Evolutionary conservation across 1,139 yeast genomes (phyloP), one percentile per base, ranked within the genome.

Genomic region (Wickerhamomyces sp.): DNA sequence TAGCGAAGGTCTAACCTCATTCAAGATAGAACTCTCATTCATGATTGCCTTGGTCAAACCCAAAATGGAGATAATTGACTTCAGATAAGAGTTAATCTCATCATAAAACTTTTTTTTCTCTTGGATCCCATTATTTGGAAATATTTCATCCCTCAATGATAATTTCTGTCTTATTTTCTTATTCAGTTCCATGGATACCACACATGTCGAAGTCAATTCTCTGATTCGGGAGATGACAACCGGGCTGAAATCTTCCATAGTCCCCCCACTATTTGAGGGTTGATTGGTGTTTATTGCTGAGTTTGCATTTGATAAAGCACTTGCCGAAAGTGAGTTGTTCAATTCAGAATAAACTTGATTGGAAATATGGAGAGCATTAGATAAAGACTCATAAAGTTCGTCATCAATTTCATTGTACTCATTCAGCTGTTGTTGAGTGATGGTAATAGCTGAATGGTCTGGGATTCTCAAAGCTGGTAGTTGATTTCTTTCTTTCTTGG

Each of bases 21-120:
- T 84, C 43, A 91, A 71, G 13, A 82, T 76, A 0, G 95, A 93
- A 48, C 89, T 70, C 56, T 88, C 96, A 46, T 76, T 75, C 76
- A 88, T 84, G n/a, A 93, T 80, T 1, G 80, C 78, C 60, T 89
- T 90, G 0, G 94, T 90, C 1, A 89, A 79, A 1, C 93, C 93
- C 53, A 91, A 72, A 36, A 93, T 86, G 41, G 82, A 85, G 50
- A 90, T 84, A 47, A 89, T 84, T 0, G 95, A 84, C 59, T 89
- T 90, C 55, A 91, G 71, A 57, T 91, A 89, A 45, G 80, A 69
- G 63, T 88, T 90, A 36, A 90, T 84, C 57, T 87, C 94, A 55
- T 91, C 98, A 81, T 95, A 91, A 49, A 93, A 82, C 54, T 73
- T 72, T 49, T 78, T 73, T 51, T 85, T 80, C 34, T 85, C 84